phyloP scores from a whole-genome alignment of 495 filamentous ascomycete genomes.

The Corynascus novoguineensis region DNA sequence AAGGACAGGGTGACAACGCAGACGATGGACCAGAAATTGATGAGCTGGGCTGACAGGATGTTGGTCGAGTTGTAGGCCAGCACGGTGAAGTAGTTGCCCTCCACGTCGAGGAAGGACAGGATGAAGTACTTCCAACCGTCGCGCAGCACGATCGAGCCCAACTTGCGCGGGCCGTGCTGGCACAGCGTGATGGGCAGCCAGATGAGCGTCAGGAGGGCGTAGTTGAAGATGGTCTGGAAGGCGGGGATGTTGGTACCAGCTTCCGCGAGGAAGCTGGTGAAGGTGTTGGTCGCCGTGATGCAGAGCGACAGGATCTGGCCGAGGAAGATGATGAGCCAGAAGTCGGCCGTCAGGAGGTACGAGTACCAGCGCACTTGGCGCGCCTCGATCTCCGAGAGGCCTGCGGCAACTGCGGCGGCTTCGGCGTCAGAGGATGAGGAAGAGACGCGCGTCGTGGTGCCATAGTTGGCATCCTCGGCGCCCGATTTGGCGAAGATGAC shows the following conservation, averaged over 20 bases:
- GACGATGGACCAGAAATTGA: slow-evolving; percentile 98
- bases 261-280: slow-evolving; percentile 65
- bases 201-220: slow-evolving; percentile 73
- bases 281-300: slow-evolving; percentile 85
- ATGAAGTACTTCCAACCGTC: slow-evolving; percentile 95
- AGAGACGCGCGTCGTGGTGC: not conserved
- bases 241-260: slow-evolving; percentile 82
- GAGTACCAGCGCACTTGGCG: slow-evolving; percentile 62
- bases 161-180: slow-evolving; percentile 69
- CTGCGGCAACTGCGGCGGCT: slow-evolving; percentile 27
- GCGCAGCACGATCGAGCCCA: slow-evolving; percentile 52
- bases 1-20: slow-evolving; percentile 85
- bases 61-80: slow-evolving; percentile 91
- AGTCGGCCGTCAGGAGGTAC: slow-evolving; percentile 77
- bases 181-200: slow-evolving; percentile 82
- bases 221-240: slow-evolving; percentile 94
- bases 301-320: slow-evolving; percentile 85
- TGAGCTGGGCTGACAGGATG: slow-evolving; percentile 83
- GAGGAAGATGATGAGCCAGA: slow-evolving; percentile 74
- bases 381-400: slow-evolving; percentile 42
- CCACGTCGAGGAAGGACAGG: slow-evolving; percentile 84
- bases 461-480: slow-evolving; percentile 22
- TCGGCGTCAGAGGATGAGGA: slow-evolving; percentile 8
- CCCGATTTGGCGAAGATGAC: slow-evolving; percentile 41
- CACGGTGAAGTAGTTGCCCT: slow-evolving; percentile 97